Base-by-base conservation (phyloP, 768 basidiomycete species). In the Suillus cothurnatus region DNA sequence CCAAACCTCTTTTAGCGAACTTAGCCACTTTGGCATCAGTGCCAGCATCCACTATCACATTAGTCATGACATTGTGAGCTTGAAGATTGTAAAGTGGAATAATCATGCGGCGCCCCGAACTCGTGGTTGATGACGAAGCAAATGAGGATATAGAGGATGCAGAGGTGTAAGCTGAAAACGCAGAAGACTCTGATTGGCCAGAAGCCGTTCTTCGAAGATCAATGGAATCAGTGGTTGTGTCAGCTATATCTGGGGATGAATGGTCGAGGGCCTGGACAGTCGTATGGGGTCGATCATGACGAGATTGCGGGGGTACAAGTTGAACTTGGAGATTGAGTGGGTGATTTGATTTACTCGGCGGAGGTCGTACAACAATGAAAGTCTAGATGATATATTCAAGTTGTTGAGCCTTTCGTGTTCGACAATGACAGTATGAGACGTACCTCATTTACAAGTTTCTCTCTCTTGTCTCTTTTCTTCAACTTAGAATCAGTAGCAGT, bases 251-350 rank as follows among this genome's bases (percentile, higher is more conserved):
- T 6, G 79, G 74, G 23, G 75, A 65, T 0, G 79, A 73, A 43
- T 73, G 67, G 65, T 87, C 86, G 55, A 82, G 71, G 31, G 86
- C 83, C 63, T 83, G 81, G 23, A 82, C 76, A 53, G 74, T 78
- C 12, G 76, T 74, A 6, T 76, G 71, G 31, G 74, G 74, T 21
- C 76, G 78, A 21, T 80, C 79, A 67, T 73, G 31, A 75, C 81
- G 64, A 80, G 86, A 61, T 78, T 78, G 68, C 78, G 83, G 49
- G 6, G 93, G 92, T 1, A 97, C 90, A 49, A 97, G 88, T 75
- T 97, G 95, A 14, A 97, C 89, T 71, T 97, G 95, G 1, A 97
- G 82, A 74, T 96, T 95, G 52, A 96, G 81, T 0, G 94, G 91
- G 68, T 96, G 93, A 67, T 91, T 92, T n/a, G 86, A 82, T 70